phyloP scores from a whole-genome alignment of 345 rosid species.

The Trapa incisa region DNA sequence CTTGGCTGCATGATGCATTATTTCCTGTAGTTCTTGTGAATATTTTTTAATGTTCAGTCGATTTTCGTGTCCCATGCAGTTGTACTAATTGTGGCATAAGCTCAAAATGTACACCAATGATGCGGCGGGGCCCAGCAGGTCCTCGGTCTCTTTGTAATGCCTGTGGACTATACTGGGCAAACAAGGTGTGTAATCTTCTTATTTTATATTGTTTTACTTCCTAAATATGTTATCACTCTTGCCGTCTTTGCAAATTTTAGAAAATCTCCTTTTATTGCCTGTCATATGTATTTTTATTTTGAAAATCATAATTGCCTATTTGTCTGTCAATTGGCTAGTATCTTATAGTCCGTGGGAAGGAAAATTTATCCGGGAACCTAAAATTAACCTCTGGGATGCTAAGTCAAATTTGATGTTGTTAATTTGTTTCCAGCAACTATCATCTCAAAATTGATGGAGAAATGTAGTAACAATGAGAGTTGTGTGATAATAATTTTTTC shows the following conservation, averaged over 20 bases:
- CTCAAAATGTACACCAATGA: conserved; percentile 87
- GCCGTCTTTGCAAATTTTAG: neutral
- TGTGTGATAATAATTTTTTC: no score
- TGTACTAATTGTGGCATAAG: conserved; percentile 83
- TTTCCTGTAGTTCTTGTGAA: neutral
- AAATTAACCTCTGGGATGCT: neutral
- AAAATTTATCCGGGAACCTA: no score
- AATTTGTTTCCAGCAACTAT: neutral
- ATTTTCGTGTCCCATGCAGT: conserved; percentile 19
- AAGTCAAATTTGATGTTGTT: neutral
- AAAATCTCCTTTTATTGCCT: no score
- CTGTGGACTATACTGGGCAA: conserved; percentile 90
- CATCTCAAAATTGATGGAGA: no score
- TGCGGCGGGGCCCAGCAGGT: conserved; percentile 96
- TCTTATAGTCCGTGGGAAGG: no score
- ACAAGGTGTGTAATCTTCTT: conserved; percentile 36
- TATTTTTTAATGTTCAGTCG: neutral
- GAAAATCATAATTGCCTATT: no score
- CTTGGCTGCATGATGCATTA: neutral
- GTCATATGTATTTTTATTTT: no score
- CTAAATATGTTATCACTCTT: neutral
- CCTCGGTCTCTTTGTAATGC: conserved; percentile 98
- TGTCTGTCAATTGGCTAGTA: no score
- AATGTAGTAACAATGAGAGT: no score
- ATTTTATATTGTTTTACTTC: neutral